phyloP scores from a whole-genome alignment of 768 basidiomycete genomes.

The Kwoniella dejecticola region DNA sequence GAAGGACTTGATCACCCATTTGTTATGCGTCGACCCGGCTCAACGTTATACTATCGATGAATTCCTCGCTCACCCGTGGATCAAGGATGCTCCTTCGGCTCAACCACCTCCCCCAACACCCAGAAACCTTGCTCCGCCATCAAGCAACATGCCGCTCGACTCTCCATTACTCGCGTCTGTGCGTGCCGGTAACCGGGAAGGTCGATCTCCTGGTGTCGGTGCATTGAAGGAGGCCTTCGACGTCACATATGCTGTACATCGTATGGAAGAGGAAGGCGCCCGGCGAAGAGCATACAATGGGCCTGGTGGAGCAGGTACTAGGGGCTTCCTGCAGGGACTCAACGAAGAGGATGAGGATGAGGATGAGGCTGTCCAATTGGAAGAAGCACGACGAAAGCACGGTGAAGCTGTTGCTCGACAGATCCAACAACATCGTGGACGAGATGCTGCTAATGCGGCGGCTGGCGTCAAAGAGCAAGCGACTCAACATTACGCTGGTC shows the following conservation, averaged over 20 bases:
- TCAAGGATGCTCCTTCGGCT: constrained; percentile 60
- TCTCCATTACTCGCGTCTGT: constrained; percentile 85
- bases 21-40: constrained; percentile 92
- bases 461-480: constrained; percentile 52
- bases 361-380: constrained; percentile 62
- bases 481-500: constrained; percentile 56
- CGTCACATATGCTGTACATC: constrained; percentile 96
- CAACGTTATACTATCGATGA: constrained; percentile 98
- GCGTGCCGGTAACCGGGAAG: constrained; percentile 70
- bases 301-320: constrained; percentile 72
- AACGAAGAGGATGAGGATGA: constrained; percentile 90
- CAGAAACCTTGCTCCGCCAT: constrained; percentile 47
- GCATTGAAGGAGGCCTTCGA: constrained; percentile 98
- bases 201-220: constrained; percentile 87
- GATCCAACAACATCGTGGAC: constrained; percentile 56
- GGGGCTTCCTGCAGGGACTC: constrained; percentile 77
- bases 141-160: constrained; percentile 65
- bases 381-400: constrained; percentile 60
- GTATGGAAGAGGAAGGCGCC: constrained; percentile 98
- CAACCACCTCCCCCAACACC: constrained; percentile 63
- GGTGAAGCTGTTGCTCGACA: constrained; percentile 57
- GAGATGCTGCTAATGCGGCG: constrained; percentile 54
- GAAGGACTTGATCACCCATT: constrained; percentile 91
- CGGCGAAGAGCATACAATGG: constrained; percentile 78
- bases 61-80: constrained; percentile 96